Evolutionary conservation across 202 grass and related monocot genomes (phyloP), one percentile per base, ranked within the genome.

Genomic region (Setaria italica): DNA sequence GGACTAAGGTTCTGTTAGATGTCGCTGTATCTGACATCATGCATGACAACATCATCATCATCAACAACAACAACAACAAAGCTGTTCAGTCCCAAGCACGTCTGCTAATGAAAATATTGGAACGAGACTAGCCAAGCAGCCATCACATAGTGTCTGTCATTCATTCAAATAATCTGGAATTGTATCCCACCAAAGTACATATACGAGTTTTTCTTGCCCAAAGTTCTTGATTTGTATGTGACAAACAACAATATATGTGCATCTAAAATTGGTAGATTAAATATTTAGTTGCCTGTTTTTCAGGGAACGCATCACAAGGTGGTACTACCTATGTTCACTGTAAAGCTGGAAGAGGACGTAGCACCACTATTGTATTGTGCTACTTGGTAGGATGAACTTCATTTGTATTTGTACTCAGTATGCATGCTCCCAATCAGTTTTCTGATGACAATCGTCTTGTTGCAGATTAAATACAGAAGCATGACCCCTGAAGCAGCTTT

Each of bases 341-440:
- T 89, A 97, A 97, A 93, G 95, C 95, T 89, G 95, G 95, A 93
- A 91, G 95, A 75, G 95, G 95, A 34, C 89, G 92, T 56, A 97
- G 95, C 85, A 95, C 95, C 35, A 97, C 95, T 70, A 85, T 97
- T 91, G 95, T 95, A 76, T 86, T 97, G 69, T 97, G 95, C 82
- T 97, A 97, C 91, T 86, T 97, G 95, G 95, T 95, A 90, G 50
- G 64, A 75, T 80, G 58, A 51, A 57, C 71, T 78, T 66, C 49
- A 72, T 33, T 73, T 77, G 30, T 35, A 78, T 43, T 67, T 29
- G 45, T 69, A 16, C 11, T 71, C 11, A 54, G 11, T 59, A 74
- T 74, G 58, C 20, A 34, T 80, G 20, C 39, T 41, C 25, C 11
- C 12, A 3, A 32, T 80, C 29, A 80, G 10, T 87, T 82, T 84